Base-by-base conservation (phyloP, 208 protist species). In the Acanthamoeba divionensis region DNA sequence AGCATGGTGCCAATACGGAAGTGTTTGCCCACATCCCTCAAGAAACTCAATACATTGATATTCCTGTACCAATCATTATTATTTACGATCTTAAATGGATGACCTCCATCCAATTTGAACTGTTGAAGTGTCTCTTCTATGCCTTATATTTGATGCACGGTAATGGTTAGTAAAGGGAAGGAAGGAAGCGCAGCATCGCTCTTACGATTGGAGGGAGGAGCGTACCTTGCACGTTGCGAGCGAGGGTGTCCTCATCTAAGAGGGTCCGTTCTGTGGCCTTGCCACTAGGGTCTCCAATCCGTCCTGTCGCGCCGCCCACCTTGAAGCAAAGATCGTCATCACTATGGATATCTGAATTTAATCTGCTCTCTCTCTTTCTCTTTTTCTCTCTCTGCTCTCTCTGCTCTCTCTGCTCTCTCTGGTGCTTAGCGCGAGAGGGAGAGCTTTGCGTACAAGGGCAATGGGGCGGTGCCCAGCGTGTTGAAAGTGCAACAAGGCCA, bases 241-340 rank as follows among this genome's bases (percentile, higher is more conserved):
- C 1, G n/a, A 94, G 41, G 36, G 15, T 29, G 24, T 66, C 73
- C 21, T 92, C 31, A 7, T 15, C 47, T 77, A 94, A 29, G 33
- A 80, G 36, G 24, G 48, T 3, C 10, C 94, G 79, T 62, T 94
- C 91, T 15, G 86, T 91, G 55, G n/a, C 63, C 36, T 91, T 86
- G 1, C 93, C 93, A 38, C 50, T 90, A 9, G 94, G 94, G 75
- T 95, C 94, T 38, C 94, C 94, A 57, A 95, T 90, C n/a, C 29
- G 63, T 0, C 92, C 93, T 7, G 94, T 95, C 36, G 90, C 94
- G 18, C 94, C 94, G 18, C 94, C 94, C 48, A 94, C 47, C 87
- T 90, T 29, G 50, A 7, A 86, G 5, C 13, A 13, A 26, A 6
- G 1, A 3, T 12, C 2, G 31, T 8, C 15, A 2, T 15, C 50